Evolutionary conservation across 345 rosid genomes (phyloP).

Genomic region (Linum trigynum): DNA sequence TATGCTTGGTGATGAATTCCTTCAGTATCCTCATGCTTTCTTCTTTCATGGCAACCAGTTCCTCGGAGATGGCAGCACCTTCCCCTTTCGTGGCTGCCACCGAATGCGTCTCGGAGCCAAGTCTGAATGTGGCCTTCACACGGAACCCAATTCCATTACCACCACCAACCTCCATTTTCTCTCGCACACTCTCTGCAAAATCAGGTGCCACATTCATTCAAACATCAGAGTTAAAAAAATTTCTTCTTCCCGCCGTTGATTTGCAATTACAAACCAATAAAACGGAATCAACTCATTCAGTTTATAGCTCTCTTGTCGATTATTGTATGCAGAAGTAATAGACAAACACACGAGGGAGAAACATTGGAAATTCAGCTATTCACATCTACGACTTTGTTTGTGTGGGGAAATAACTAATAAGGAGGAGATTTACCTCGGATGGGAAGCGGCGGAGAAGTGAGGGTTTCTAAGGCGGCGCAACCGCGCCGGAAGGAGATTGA

Average conservation of each 20-base stretch:
- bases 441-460: too few relatives aligned
- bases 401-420: too few relatives aligned
- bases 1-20: constrained; percentile 77
- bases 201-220: neutral
- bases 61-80: constrained; percentile 41
- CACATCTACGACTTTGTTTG: too few relatives aligned
- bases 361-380: too few relatives aligned
- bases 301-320: too few relatives aligned
- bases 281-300: too few relatives aligned
- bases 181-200: neutral
- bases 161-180: constrained; percentile 43
- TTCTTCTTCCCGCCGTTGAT: neutral
- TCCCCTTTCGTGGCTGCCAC: constrained; percentile 34
- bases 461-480: too few relatives aligned
- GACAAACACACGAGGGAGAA: too few relatives aligned
- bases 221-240: neutral
- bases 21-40: constrained; percentile 64
- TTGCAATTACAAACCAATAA: too few relatives aligned
- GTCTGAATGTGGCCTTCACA: constrained; percentile 45
- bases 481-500: too few relatives aligned
- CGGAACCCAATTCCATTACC: constrained; percentile 16
- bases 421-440: too few relatives aligned
- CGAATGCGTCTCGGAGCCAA: constrained; percentile 55
- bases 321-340: too few relatives aligned
- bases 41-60: constrained; percentile 64